Conservation (phyloP, 2,329 filamentous ascomycete species). For the Penicillium paneum region DNA sequence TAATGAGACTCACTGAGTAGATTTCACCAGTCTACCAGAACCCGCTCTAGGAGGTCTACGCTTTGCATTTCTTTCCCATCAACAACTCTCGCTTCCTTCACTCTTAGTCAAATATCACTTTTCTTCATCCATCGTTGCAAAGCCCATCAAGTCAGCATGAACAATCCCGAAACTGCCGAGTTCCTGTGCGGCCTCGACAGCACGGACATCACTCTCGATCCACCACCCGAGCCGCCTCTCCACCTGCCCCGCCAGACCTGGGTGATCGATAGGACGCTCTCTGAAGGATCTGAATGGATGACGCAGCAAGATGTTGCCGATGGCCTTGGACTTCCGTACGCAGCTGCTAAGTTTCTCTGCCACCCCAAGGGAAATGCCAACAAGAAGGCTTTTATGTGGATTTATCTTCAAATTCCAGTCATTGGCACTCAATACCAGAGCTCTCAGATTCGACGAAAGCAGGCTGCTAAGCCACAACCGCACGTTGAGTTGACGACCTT, state of each 20-base stretch:
- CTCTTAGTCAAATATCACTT: too few species aligned
- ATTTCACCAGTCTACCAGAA: too few species aligned
- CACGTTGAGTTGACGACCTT: not conserved
- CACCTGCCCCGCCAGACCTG: slow-evolving; percentile 9
- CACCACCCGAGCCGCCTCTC: slow-evolving; percentile 8
- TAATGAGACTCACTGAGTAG: too few species aligned
- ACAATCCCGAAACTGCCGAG: slow-evolving; percentile 5
- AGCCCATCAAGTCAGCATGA: slow-evolving; percentile 3
- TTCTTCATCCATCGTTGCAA: not conserved
- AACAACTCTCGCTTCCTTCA: too few species aligned
- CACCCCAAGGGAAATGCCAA: slow-evolving; percentile 3
- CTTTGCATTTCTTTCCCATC: too few species aligned
- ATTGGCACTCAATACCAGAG: slow-evolving; percentile 5
- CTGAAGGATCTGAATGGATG: slow-evolving; percentile 5
- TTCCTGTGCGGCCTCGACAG: slow-evolving; percentile 9
- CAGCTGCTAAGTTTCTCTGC: slow-evolving; percentile 13
- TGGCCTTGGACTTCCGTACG: slow-evolving; percentile 10
- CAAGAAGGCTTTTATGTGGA: slow-evolving; percentile 13
- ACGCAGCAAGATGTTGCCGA: slow-evolving; percentile 11
- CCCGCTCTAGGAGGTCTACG: too few species aligned
- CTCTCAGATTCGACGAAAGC: slow-evolving; percentile 1
- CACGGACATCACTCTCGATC: slow-evolving; percentile 10
- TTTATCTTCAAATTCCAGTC: slow-evolving; percentile 13
- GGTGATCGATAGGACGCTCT: slow-evolving; percentile 14
- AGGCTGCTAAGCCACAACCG: not conserved